These are phyloP conservation scores for Dioscorea alata DNA, from an alignment of 106 monocot species.

Conservation along the genomic window DNA sequence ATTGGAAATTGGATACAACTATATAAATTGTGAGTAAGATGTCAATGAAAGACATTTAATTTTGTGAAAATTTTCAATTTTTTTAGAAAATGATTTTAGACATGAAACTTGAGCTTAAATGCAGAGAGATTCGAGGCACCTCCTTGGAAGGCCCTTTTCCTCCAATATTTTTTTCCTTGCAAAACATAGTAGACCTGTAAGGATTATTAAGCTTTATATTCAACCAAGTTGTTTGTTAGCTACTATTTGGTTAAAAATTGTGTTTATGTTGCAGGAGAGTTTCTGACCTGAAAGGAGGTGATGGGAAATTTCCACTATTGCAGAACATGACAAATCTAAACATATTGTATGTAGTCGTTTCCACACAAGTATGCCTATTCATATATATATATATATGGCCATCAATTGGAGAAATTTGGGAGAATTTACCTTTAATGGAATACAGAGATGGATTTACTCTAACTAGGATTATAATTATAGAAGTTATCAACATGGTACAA, in stretches of 20 bases:
- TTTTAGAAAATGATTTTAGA: background rate
- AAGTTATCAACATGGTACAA: too few relatives aligned
- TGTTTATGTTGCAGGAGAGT: constrained; percentile 25
- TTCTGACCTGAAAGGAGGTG: constrained; percentile 26
- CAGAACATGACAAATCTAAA: constrained; percentile 27
- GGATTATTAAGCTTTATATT: background rate
- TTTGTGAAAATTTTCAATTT: background rate
- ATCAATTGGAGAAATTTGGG: background rate
- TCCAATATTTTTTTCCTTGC: constrained; percentile 19
- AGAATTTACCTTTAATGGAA: background rate
- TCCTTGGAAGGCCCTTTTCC: constrained; percentile 53
- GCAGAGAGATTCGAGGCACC: constrained; percentile 54
- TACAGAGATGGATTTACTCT: too few relatives aligned
- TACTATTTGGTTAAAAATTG: too few relatives aligned
- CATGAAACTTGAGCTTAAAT: too few relatives aligned
- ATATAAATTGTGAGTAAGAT: constrained; percentile 24
- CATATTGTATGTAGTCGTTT: constrained; percentile 18
- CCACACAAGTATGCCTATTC: background rate
- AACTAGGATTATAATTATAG: too few relatives aligned
- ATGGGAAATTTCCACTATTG: constrained; percentile 44
- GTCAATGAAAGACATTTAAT: background rate
- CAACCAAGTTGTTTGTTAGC: too few relatives aligned
- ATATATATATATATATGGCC: background rate
- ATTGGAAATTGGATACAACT: constrained; percentile 52
- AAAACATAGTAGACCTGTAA: constrained; percentile 30